A percentile compares a stretch with the other conserved stretches of the same genome.
Evolutionary conservation across 805 yeast species (phyloP).

Genomic region (Ogataea nitratoaversa): DNA sequence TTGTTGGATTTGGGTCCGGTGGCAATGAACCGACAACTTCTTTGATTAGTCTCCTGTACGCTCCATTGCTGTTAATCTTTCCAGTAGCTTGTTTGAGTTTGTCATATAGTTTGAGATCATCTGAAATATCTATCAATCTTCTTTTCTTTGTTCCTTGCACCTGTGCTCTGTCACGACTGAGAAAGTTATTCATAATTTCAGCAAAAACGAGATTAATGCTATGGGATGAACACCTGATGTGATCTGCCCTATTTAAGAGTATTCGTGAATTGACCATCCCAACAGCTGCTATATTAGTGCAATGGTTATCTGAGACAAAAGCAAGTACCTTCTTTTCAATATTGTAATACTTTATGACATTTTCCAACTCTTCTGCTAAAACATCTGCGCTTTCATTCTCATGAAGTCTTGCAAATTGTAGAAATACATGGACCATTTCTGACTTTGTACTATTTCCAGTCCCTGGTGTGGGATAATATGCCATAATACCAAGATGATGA

Average conservation of each 20-base stretch:
- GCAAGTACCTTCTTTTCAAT: background rate
- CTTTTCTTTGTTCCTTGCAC: background rate
- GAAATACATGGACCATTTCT: background rate
- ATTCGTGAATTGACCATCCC: background rate
- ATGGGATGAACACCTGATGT: background rate
- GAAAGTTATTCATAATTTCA: background rate
- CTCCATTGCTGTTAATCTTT: background rate
- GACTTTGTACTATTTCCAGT: no score
- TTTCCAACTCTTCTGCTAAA: background rate
- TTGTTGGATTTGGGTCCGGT: background rate
- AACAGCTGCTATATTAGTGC: background rate
- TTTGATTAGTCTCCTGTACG: background rate
- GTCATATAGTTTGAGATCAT: background rate
- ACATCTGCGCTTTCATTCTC: background rate
- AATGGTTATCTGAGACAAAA: background rate
- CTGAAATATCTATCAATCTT: background rate
- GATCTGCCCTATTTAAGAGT: background rate
- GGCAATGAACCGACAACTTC: background rate
- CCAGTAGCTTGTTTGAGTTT: background rate
- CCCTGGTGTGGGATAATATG: no score
- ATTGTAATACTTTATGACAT: background rate
- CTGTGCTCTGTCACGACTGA: background rate
- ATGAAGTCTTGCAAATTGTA: background rate
- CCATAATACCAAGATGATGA: no score
- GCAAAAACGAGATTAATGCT: background rate